Conservation (phyloP, 768 basidiomycete genomes). For the Coprinopsis cinerea region DNA sequence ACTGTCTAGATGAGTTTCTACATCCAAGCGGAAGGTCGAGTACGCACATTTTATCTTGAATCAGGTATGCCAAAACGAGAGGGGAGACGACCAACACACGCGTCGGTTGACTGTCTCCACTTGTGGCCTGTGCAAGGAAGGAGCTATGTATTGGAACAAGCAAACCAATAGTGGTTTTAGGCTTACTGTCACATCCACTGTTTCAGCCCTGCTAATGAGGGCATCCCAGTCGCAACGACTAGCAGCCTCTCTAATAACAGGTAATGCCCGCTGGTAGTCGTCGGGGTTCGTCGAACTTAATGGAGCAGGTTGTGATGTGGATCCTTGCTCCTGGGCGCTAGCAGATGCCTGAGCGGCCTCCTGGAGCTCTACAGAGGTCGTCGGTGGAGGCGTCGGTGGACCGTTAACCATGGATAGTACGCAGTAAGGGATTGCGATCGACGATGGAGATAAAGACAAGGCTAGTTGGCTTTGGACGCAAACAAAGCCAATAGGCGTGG, state of each 20-base stretch:
- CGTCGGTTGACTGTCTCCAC: slow-evolving; percentile 28
- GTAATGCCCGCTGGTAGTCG: slow-evolving; percentile 40
- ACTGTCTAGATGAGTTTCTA: slow-evolving; percentile 25
- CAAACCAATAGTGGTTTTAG: neutral
- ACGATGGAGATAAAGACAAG: neutral
- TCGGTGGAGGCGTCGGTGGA: slow-evolving; percentile 60
- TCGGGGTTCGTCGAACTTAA: slow-evolving; percentile 22
- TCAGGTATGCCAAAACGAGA: slow-evolving; percentile 60
- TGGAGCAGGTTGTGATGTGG: neutral
- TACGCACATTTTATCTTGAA: slow-evolving; percentile 56
- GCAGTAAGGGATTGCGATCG: neutral
- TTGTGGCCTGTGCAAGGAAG: slow-evolving; percentile 27
- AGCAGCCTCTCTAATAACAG: slow-evolving; percentile 39
- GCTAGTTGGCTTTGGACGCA: neutral
- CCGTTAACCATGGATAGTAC: slow-evolving; percentile 43
- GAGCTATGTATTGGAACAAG: slow-evolving; percentile 1
- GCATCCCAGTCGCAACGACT: slow-evolving; percentile 35
- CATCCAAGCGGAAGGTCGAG: neutral
- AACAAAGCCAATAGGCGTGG: neutral
- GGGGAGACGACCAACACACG: slow-evolving; percentile 53
- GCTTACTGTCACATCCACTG: slow-evolving; percentile 48
- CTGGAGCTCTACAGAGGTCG: slow-evolving; percentile 48
- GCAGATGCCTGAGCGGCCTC: slow-evolving; percentile 37
- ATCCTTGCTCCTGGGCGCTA: slow-evolving; percentile 1
- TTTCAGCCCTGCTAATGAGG: slow-evolving; percentile 45